phyloP scores from a whole-genome alignment of 306 rosid species.

The Sindora glabra region DNA sequence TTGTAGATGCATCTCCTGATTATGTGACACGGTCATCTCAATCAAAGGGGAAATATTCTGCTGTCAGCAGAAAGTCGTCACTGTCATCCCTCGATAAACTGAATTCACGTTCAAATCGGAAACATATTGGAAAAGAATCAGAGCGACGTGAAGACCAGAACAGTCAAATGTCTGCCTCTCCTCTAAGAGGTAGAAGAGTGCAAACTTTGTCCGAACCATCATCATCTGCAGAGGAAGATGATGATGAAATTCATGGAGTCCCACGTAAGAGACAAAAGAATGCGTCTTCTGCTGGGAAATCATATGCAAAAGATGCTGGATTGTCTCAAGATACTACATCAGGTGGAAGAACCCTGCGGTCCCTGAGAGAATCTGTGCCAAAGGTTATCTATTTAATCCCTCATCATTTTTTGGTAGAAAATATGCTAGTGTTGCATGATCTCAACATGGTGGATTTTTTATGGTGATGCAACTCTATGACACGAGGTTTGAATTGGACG shows the following conservation, averaged over 20 bases:
- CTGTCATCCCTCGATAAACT: slow-evolving; percentile 12
- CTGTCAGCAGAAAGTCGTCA: slow-evolving; percentile 35
- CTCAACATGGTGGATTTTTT: neutral
- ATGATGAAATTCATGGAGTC: slow-evolving; percentile 24
- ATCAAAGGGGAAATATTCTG: slow-evolving; percentile 23
- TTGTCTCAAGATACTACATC: slow-evolving; percentile 20
- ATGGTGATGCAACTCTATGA: neutral
- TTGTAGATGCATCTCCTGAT: slow-evolving; percentile 54
- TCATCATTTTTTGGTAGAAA: neutral
- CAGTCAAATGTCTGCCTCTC: slow-evolving; percentile 14
- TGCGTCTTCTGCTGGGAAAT: slow-evolving; percentile 20
- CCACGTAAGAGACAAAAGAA: slow-evolving; percentile 26
- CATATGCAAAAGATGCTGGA: slow-evolving; percentile 23
- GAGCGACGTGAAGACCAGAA: slow-evolving; percentile 19
- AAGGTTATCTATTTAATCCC: slow-evolving; percentile 36
- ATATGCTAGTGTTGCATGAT: neutral
- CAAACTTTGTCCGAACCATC: slow-evolving; percentile 29
- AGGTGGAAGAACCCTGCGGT: slow-evolving; percentile 14
- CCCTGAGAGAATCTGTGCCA: slow-evolving; percentile 17
- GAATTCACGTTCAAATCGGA: slow-evolving; percentile 25
- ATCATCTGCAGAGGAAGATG: slow-evolving; percentile 23
- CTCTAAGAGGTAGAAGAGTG: slow-evolving; percentile 12
- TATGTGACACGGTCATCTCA: slow-evolving; percentile 28
- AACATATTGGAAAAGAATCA: slow-evolving; percentile 22
- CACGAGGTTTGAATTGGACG: neutral